These are phyloP conservation scores for Umbelopsis isabellina DNA, from an alignment of 192 early-diverging fungal species.

Conservation along the genomic window DNA sequence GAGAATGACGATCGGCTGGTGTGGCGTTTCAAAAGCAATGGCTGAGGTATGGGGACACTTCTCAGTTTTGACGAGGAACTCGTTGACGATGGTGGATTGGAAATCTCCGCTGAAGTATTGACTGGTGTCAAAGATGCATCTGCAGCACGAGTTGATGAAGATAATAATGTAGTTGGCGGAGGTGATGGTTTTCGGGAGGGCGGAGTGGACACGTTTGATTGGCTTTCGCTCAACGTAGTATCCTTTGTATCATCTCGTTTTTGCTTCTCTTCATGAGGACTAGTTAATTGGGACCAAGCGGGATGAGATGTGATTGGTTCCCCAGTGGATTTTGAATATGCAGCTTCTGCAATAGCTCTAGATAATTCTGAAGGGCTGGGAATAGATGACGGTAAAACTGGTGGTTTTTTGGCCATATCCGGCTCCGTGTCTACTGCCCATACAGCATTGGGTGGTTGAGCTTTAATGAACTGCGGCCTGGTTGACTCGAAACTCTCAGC, in stretches of 20 bases:
- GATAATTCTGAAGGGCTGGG: constrained; percentile 9
- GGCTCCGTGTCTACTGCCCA: constrained; percentile 2
- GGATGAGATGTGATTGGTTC: constrained; percentile 17
- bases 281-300: not conserved
- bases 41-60: constrained; percentile 42
- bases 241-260: too few relatives aligned
- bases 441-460: constrained; percentile 16
- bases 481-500: not conserved
- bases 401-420: constrained; percentile 12
- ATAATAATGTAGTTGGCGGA: not conserved
- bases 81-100: constrained; percentile 16
- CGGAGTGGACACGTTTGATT: not conserved
- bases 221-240: not conserved
- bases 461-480: not conserved
- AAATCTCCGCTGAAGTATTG: constrained; percentile 30
- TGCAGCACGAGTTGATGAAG: constrained; percentile 12
- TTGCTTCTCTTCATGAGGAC: not conserved
- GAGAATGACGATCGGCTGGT: constrained; percentile 39
- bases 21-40: constrained; percentile 32
- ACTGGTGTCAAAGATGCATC: not conserved
- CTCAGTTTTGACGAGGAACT: constrained; percentile 24
- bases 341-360: constrained; percentile 17
- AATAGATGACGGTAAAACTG: constrained; percentile 6
- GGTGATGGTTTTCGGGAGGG: constrained; percentile 3
- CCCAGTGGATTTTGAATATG: not conserved